phyloP scores from a whole-genome alignment of 2,329 filamentous ascomycete species.

The Raffaelea arxii region DNA sequence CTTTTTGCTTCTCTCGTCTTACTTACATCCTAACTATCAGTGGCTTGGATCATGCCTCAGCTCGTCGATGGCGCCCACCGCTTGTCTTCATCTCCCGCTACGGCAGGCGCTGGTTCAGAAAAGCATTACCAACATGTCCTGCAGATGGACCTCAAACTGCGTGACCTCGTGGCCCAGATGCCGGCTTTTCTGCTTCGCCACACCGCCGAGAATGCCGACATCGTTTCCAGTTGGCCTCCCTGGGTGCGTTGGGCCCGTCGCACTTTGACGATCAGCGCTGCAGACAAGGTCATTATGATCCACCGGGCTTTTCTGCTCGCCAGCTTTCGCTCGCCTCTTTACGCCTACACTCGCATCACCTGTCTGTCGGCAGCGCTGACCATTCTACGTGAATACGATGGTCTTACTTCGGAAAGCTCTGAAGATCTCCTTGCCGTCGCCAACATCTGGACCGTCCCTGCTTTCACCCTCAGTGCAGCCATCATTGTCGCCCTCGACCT shows the following conservation, averaged over 20 bases:
- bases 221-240: constrained; percentile 3
- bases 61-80: background rate
- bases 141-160: constrained; percentile 20
- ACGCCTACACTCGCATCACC: constrained; percentile 19
- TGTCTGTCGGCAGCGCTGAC: constrained; percentile 24
- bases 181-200: constrained; percentile 20
- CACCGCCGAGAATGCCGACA: constrained; percentile 6
- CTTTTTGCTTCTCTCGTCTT: background rate
- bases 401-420: too few species aligned
- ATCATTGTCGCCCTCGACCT: constrained; percentile 15
- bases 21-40: too few species aligned
- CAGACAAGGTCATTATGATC: constrained; percentile 28
- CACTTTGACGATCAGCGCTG: constrained; percentile 25
- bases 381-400: constrained; percentile 18
- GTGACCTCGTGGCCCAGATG: constrained; percentile 19
- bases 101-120: too few species aligned
- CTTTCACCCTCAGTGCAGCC: constrained; percentile 14
- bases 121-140: constrained; percentile 23
- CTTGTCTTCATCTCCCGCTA: too few species aligned
- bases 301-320: constrained; percentile 24
- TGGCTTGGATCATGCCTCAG: background rate
- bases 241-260: constrained; percentile 23
- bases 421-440: too few species aligned
- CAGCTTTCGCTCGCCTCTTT: constrained; percentile 18
- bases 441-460: constrained; percentile 17